A percentile compares a stretch with the other conserved stretches of the same genome.
Conservation (phyloP, 1,284 basidiomycete genomes). For the Porodaedalea pini region DNA sequence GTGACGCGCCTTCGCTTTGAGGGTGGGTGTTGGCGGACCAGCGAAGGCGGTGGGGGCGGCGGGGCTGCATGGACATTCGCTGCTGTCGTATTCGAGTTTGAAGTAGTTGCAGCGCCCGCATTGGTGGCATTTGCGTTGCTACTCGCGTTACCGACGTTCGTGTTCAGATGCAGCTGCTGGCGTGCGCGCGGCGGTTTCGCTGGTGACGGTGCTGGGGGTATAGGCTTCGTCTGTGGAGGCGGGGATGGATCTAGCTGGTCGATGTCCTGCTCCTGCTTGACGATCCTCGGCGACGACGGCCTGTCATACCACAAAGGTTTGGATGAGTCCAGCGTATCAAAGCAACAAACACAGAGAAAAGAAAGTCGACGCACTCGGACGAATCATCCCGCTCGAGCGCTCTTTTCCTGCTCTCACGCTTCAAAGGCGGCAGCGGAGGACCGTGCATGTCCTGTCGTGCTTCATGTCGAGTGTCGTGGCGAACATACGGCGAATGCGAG, state of each 20-base stretch:
- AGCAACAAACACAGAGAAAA: not conserved
- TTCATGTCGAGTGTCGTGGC: not conserved
- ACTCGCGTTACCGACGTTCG: not conserved
- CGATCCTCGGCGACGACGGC: constrained; percentile 7
- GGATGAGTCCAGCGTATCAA: not conserved
- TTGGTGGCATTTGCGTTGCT: constrained; percentile 1
- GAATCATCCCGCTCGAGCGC: constrained; percentile 2
- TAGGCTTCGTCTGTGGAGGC: constrained; percentile 2
- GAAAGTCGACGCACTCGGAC: constrained; percentile 11
- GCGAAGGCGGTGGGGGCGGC: constrained; percentile 35
- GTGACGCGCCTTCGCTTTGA: constrained; percentile 70
- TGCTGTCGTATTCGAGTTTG: constrained; percentile 5
- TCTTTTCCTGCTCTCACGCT: constrained; percentile 9
- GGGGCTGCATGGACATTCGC: not conserved
- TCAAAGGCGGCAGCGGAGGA: constrained; percentile 1
- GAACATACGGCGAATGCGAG: not conserved
- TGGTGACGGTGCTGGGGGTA: not conserved
- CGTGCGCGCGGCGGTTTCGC: not conserved
- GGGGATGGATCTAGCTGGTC: constrained; percentile 17
- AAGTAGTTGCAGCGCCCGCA: not conserved
- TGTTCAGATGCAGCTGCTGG: constrained; percentile 6
- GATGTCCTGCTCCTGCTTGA: constrained; percentile 17
- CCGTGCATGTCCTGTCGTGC: not conserved
- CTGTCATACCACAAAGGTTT: not conserved
- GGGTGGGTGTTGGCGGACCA: constrained; percentile 39